Evolutionary conservation across 2,329 filamentous ascomycete species (phyloP), one percentile per base, ranked within the genome.

Genomic region (Plectosphaerella cucumerina): DNA sequence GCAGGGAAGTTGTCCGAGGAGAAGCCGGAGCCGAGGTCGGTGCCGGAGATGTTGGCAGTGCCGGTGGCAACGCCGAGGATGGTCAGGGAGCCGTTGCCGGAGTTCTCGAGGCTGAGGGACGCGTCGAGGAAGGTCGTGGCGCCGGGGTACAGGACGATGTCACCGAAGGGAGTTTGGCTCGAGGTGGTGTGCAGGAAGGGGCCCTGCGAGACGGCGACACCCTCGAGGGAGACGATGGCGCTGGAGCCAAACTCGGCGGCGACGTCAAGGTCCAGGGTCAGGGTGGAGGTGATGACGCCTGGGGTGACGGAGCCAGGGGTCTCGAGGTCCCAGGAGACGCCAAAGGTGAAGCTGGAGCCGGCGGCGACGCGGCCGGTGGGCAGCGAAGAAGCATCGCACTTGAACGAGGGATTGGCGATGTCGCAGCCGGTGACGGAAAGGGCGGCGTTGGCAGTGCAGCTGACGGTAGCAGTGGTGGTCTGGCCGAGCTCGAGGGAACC

Each of bases 311-410:
- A 60, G 4, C 60, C 59, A 8, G 60, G 58, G 52, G 60, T 60
- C 20, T 58, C 55, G 4, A 72, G 61, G 45, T 70, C 63, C 67
- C 69, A 73, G 9, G 60, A 63, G n/a, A 73, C 65, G 6, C 68
- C 64, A 53, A 74, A 71, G 8, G 60, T 65, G 53, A 75, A 73
- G 5, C 56, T 63, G 1, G 64, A 57, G 1, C 70, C 72, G 44
- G 63, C 58, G 3, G 60, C 57, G 8, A 74, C 41, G 11, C 64
- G 50, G 4, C 69, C 65, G 43, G 62, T 59, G 4, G 71, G 71
- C 6, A 75, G 59, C 5, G 67, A 65, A 11, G 67, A 62, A 49
- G 70, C 69, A 33, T 58, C 57, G 51, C 70, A 67, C 26, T 63
- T 61, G 52, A 70, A 74, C 6, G 63, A 62, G 3, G 60, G 49